Conservation (phyloP, 257 asterid species). For the Nicotiana knightiana region DNA sequence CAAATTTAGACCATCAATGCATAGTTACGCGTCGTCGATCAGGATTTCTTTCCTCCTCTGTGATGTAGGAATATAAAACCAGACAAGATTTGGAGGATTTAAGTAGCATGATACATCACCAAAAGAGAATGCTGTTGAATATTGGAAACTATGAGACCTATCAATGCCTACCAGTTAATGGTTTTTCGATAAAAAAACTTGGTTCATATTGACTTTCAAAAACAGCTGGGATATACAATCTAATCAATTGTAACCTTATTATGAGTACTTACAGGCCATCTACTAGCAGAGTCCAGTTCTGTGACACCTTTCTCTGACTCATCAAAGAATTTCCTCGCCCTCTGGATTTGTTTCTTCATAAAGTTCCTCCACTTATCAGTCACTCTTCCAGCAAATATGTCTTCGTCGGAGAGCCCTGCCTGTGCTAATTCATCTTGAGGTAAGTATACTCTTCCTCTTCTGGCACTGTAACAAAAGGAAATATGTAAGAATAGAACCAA, state of each 20-base stretch:
- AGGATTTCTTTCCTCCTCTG: not conserved
- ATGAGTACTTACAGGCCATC: constrained; percentile 82
- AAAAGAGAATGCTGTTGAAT: not conserved
- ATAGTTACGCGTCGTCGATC: not conserved
- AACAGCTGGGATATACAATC: too few relatives aligned
- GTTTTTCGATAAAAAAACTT: too few relatives aligned
- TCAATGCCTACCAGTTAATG: not conserved
- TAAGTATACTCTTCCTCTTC: constrained; percentile 86
- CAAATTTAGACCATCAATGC: not conserved
- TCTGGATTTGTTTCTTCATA: constrained; percentile 84
- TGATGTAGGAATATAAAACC: not conserved
- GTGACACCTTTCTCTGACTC: constrained; percentile 81
- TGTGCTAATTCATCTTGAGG: constrained; percentile 95
- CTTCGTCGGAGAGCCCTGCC: constrained; percentile 86
- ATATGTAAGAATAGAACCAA: not conserved
- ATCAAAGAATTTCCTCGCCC: constrained; percentile 87
- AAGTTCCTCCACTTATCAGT: constrained; percentile 91
- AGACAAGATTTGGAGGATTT: not conserved
- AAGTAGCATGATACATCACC: not conserved
- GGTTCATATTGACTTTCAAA: not conserved
- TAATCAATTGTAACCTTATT: too few relatives aligned
- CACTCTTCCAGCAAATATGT: constrained; percentile 76
- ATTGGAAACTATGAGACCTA: not conserved
- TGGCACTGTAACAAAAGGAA: constrained; percentile 45
- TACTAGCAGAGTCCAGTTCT: constrained; percentile 83